Evolutionary conservation across 371 early-diverging fungal genomes (phyloP), one percentile per base, ranked within the genome.

Genomic region (Apophysomyces variabilis): DNA sequence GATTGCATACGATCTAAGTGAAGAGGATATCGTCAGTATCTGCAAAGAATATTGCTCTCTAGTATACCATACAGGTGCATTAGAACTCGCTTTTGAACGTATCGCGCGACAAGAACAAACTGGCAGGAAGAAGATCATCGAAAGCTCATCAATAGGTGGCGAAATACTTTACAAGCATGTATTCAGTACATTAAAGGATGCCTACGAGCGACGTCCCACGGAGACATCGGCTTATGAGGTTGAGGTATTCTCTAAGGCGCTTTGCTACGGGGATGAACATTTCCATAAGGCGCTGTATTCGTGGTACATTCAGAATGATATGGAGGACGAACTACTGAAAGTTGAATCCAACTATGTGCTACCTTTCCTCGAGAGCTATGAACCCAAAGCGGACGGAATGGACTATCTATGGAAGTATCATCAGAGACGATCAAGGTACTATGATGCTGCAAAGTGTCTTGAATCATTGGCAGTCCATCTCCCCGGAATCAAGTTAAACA

Each of bases 371-470:
- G 21, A 50, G 3, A n/a, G 5, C 54, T 50, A 50, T 18, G 21
- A 50, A 26, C 54, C 54, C 9, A 50, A 21, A 11, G n/a, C 21
- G 1, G 21, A 18, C 5, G 54, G 54, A 18, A 18, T 50, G 54
- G 54, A 50, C 21, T 50, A 50, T 21, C 21, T 50, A 11, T 50
- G 54, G 54, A 4, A 50, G 54, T 50, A 50, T 50, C 21, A 50
- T 21, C 18, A 50, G 9, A 16, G 21, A 50, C n/a, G 54, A 9
- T 16, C n/a, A 7, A n/a, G 54, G 21, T 26, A 21, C 6, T 50
- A 50, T 21, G 54, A 50, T 4, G 54, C 54, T 7, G 32, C 54
- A 3, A 16, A 18, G 21, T 50, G 54, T 21, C 54, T 50, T 21
- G 54, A 50, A 26, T 21, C 8, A 50, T 11, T 50, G 21, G 54